A percentile compares a stretch with the other conserved stretches of the same genome.
Conservation (phyloP, 495 filamentous ascomycete genomes). For the Trichoderma gamsii region DNA sequence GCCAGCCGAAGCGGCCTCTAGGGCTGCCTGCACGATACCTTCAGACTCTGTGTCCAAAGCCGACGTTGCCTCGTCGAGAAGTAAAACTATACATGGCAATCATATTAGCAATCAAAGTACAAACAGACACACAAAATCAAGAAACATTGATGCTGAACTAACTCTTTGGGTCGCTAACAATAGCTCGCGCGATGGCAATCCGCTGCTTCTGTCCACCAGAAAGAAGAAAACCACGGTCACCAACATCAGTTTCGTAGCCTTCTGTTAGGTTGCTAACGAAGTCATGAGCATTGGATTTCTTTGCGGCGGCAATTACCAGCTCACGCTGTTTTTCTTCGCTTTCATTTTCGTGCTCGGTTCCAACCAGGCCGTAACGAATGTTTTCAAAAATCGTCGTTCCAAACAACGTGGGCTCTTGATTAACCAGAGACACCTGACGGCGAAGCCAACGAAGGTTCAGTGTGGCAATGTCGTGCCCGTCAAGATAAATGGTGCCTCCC, state of each 20-base stretch:
- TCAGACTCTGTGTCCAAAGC: conserved; percentile 86
- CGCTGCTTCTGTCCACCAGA: conserved; percentile 90
- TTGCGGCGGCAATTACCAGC: conserved; percentile 69
- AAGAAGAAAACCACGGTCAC: conserved; percentile 79
- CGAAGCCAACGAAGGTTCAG: conserved; percentile 76
- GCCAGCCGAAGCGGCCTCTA: conserved; percentile 73
- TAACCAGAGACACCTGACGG: conserved; percentile 72
- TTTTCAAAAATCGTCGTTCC: conserved; percentile 58
- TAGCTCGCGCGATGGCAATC: conserved; percentile 69
- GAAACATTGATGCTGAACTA: neutral
- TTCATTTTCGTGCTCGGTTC: conserved; percentile 61
- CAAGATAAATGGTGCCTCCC: conserved; percentile 57
- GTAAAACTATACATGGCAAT: conserved; percentile 43
- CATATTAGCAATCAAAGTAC: conserved; percentile 17
- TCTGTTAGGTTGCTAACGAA: conserved; percentile 73
- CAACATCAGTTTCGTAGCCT: conserved; percentile 82
- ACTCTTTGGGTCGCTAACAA: conserved; percentile 78
- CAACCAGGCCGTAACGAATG: conserved; percentile 75
- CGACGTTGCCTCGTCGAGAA: conserved; percentile 87
- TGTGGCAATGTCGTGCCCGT: conserved; percentile 63
- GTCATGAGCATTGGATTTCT: conserved; percentile 86
- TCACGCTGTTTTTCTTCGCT: conserved; percentile 54
- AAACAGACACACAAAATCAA: neutral
- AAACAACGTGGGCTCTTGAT: conserved; percentile 58
- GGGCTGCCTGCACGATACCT: conserved; percentile 80